A percentile compares a stretch with the other conserved stretches of the same genome.
Evolutionary conservation across 2,329 filamentous ascomycete genomes (phyloP).

Genomic region (Aspergillus nomiae): DNA sequence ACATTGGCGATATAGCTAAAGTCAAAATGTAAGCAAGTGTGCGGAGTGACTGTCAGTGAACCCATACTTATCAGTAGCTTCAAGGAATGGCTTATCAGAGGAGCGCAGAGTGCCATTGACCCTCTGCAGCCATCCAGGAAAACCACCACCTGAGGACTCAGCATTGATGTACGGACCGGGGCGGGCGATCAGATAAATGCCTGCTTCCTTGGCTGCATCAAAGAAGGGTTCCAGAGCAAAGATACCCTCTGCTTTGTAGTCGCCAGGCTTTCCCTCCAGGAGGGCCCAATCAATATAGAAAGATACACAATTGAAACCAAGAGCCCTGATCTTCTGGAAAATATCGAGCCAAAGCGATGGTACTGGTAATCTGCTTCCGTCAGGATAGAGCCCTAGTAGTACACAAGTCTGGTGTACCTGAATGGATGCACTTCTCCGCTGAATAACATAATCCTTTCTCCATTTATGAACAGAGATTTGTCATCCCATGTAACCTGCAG

Average conservation of each 20-base stretch:
- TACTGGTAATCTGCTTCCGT: constrained; percentile 55
- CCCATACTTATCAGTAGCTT: constrained; percentile 65
- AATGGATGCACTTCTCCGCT: constrained; percentile 75
- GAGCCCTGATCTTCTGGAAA: constrained; percentile 79
- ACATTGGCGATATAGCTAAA: constrained; percentile 64
- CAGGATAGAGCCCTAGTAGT: background rate
- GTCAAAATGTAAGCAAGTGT: constrained; percentile 10
- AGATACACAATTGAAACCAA: constrained; percentile 77
- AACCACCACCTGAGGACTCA: constrained; percentile 74
- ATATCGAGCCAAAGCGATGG: constrained; percentile 68
- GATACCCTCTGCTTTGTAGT: constrained; percentile 70
- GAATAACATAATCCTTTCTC: constrained; percentile 71
- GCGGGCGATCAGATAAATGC: constrained; percentile 74
- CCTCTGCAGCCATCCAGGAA: constrained; percentile 76
- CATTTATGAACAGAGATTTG: constrained; percentile 68
- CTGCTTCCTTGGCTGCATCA: constrained; percentile 69
- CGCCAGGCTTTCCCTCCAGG: constrained; percentile 70
- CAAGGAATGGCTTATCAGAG: constrained; percentile 61
- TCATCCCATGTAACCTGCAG: constrained; percentile 68
- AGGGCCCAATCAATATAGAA: constrained; percentile 82
- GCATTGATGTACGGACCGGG: constrained; percentile 79
- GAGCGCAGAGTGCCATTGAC: constrained; percentile 67
- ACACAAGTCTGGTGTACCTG: constrained; percentile 37
- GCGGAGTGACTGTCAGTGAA: accelerated
- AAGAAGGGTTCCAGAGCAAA: constrained; percentile 76